Base-by-base conservation (phyloP, 2,329 filamentous ascomycete species). In the Paraphoma chrysanthemicola region DNA sequence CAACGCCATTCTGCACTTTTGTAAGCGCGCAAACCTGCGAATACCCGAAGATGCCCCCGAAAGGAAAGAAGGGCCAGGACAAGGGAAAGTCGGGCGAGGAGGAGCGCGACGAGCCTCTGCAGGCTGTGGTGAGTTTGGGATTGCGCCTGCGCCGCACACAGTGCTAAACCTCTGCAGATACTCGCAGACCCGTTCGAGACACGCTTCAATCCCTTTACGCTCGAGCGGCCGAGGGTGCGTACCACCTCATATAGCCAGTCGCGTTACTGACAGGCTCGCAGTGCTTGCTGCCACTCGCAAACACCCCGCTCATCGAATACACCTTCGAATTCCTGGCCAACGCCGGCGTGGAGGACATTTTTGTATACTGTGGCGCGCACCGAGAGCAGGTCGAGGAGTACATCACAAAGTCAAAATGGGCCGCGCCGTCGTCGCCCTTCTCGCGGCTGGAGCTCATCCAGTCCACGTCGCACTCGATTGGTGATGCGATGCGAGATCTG, bases 171-270 rank as follows among this genome's bases (percentile, higher is more conserved):
- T 46, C 42, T 48, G 30, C 70, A 95, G 90, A 85, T 99, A 56
- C 87, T 99, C 63, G 91, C 94, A 64, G 95, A 99, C 82, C 93
- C 92, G 1, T 99, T 96, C 76, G 93, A 98, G 78, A 93, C 92
- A 46, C 85, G 92, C 76, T 99, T 96, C 79, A 87, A 85, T 67
- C 95, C 95, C 0, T 95, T 98, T 73, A 94, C 93, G 0, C 81
- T 96, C 54, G 91, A 97, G 75, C 90, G 86, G 66, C 95, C 95
- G 72, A 86, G 95, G 83, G 92, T 95, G 83, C 71, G 85, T 78
- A 59, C 39, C 23, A 39, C 49, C 56, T 28, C 16, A 6, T 17
- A 29, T n/a, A 51, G 41, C 30, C 29, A 23, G 47, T 10, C 41
- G 29, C 38, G 18, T 48, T 56, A 38, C 71, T 76, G 60, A 76